Evolutionary conservation across 495 filamentous ascomycete genomes (phyloP), one percentile per base, ranked within the genome.

Genomic region (Xeromyces bisporus): DNA sequence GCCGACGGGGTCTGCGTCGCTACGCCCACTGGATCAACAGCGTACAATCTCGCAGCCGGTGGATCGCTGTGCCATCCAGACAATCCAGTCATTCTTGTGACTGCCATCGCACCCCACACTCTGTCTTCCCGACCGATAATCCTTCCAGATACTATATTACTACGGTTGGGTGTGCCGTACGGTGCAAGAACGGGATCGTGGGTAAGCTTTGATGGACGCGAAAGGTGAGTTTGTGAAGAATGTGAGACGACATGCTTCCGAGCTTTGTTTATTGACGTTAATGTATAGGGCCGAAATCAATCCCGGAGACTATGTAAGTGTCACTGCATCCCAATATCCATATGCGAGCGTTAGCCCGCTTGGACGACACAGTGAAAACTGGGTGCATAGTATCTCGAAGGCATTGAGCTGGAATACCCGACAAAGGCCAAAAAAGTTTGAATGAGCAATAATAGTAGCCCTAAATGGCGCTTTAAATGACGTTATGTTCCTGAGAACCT

Each of bases 191-290:
- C 85, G 9, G 76, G 71, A 38, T 84, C 77, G 28, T 97, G 91
- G 91, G 91, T 85, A 23, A 92, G 84, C 50, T 97, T 97, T 55
- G 89, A 97, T 49, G 89, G 89, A 7, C 72, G 83, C 46, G 81
- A 92, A 52, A 73, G 83, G 68, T 70, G 36, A 36, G 43, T 36
- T 15, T 21, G 21, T 18, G 6, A 2, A 11, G 23, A 23, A 7
- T 20, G 7, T n/a, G 6, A 10, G 15, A 12, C 6, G 18, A 32
- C 12, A 15, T 20, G 18, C 12, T 16, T n/a, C 28, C 23, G 14
- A 15, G 2, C 14, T 18, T 12, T 12, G 11, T 28, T 12, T 15
- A 31, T 33, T 45, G 28, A 47, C 27, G 11, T 9, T 15, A 3
- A 6, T 23, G 18, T 30, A 9, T 36, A 71, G 74, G 39, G 59